Conservation (phyloP, 2,329 filamentous ascomycete species). For the Pseudocercospora musae region DNA sequence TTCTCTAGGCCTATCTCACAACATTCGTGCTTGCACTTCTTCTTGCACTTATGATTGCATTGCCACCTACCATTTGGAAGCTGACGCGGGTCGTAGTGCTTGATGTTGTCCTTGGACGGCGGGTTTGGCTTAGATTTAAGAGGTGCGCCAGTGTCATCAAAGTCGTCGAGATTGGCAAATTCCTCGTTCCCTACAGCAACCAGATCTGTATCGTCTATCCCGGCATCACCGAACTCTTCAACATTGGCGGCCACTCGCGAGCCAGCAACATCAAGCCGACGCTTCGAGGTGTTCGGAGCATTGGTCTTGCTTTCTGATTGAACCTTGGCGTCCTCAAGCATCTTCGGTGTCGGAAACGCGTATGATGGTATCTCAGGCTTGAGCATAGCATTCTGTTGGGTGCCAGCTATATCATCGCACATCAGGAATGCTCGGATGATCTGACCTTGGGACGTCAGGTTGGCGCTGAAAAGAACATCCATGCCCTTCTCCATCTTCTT, state of each 20-base stretch:
- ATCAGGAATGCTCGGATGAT: slow-evolving; percentile 67
- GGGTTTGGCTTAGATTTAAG: slow-evolving; percentile 3
- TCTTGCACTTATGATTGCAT: slow-evolving; percentile 68
- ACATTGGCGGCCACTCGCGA: background rate
- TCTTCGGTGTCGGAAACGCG: slow-evolving; percentile 40
- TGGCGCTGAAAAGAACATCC: slow-evolving; percentile 58
- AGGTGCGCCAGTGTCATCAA: slow-evolving; percentile 33
- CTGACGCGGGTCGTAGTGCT: slow-evolving; percentile 44
- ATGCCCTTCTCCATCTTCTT: slow-evolving; percentile 62
- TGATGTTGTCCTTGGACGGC: background rate
- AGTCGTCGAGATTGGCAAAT: slow-evolving; percentile 54
- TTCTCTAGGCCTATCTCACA: slow-evolving; percentile 69
- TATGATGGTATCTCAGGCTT: slow-evolving; percentile 48
- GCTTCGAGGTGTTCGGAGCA: slow-evolving; percentile 28
- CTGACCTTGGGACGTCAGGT: slow-evolving; percentile 54
- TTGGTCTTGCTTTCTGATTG: slow-evolving; percentile 8
- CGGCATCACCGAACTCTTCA: slow-evolving; percentile 55
- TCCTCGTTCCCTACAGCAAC: slow-evolving; percentile 42
- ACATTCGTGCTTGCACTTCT: slow-evolving; percentile 70
- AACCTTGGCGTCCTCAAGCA: slow-evolving; percentile 13
- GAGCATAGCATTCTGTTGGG: slow-evolving; percentile 52
- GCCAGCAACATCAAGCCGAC: slow-evolving; percentile 17
- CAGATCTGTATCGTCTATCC: slow-evolving; percentile 54
- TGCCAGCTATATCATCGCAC: slow-evolving; percentile 77
- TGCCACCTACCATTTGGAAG: slow-evolving; percentile 69